These are phyloP conservation scores for Teratosphaeria pseudoeucalypti DNA, from an alignment of 2,329 filamentous ascomycete genomes.

Conservation along the genomic window DNA sequence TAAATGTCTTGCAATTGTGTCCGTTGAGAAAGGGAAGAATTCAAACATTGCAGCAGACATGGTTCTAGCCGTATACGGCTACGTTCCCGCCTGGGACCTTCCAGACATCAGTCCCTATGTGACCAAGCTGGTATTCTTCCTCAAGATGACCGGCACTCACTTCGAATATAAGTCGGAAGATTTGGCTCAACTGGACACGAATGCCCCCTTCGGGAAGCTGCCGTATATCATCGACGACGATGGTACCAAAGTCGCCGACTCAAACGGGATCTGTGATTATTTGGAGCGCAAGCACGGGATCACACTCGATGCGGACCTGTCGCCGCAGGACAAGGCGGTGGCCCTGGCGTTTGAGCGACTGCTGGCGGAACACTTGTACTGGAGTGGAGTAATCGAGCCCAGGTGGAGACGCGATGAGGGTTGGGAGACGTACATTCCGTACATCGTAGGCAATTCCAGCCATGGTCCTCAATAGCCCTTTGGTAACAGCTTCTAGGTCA, in stretches of 20 bases:
- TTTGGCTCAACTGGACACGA: constrained; percentile 2
- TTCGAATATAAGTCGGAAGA: constrained; percentile 3
- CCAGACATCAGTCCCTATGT: constrained; percentile 7
- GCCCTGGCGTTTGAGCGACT: constrained; percentile 3
- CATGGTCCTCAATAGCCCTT: background rate
- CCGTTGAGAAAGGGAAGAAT: background rate
- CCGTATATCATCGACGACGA: constrained; percentile 6
- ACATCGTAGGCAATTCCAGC: constrained; percentile 1
- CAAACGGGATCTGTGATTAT: constrained; percentile 3
- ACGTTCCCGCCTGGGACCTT: constrained; percentile 5
- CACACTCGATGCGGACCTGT: constrained; percentile 2
- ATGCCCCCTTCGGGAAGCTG: constrained; percentile 4
- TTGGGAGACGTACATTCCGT: constrained; percentile 5
- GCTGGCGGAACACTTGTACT: constrained; percentile 3
- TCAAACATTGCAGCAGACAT: background rate
- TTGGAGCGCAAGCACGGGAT: constrained; percentile 1
- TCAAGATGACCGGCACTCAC: constrained; percentile 4
- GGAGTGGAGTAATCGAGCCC: constrained; percentile 5
- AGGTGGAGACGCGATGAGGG: constrained; percentile 5
- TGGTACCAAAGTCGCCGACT: constrained; percentile 5
- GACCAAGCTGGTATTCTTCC: constrained; percentile 6
- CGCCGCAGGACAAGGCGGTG: background rate
- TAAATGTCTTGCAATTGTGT: background rate
- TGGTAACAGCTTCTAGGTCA: background rate
- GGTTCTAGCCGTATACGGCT: constrained; percentile 7